These are phyloP conservation scores for Antitrichia curtipendula DNA, from an alignment of 225 moss, liverwort and hornwort genomes.

Conservation along the genomic window DNA sequence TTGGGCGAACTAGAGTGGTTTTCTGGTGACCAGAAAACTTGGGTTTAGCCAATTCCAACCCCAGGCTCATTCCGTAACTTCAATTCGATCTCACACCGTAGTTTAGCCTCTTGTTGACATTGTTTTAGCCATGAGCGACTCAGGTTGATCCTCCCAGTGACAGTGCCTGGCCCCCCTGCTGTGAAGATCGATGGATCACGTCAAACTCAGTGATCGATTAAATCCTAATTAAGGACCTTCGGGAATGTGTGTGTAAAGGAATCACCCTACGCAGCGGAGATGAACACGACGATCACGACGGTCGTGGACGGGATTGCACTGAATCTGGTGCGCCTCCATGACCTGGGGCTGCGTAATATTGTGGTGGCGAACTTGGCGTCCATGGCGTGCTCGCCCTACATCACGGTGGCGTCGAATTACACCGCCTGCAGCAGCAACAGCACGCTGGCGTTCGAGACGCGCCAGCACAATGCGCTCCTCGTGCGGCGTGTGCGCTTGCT, in stretches of 20 bases:
- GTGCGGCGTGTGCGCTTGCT: constrained; percentile 5
- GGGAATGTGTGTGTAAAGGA: not conserved
- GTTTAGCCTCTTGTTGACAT: not conserved
- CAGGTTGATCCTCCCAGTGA: not conserved
- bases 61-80: too few relatives aligned
- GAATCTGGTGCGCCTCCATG: constrained; percentile 8
- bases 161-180: not conserved
- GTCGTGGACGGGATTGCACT: constrained; percentile 28
- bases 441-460: constrained; percentile 2
- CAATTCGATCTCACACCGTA: not conserved
- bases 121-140: not conserved
- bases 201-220: not conserved
- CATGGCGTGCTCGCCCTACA: constrained; percentile 24
- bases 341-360: constrained; percentile 11
- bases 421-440: constrained; percentile 4
- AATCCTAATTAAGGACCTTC: not conserved
- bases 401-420: constrained; percentile 16
- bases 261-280: not conserved
- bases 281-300: not conserved
- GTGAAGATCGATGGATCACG: not conserved
- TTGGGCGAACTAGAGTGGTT: too few relatives aligned
- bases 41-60: not conserved
- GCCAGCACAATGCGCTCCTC: constrained; percentile 7
- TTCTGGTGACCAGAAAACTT: not conserved
- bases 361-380: constrained; percentile 17